Percentiles rank a stretch among this genome's conserved stretches.
Evolutionary conservation across 495 filamentous ascomycete genomes (phyloP).

Genomic region (Choiromyces venosus): DNA sequence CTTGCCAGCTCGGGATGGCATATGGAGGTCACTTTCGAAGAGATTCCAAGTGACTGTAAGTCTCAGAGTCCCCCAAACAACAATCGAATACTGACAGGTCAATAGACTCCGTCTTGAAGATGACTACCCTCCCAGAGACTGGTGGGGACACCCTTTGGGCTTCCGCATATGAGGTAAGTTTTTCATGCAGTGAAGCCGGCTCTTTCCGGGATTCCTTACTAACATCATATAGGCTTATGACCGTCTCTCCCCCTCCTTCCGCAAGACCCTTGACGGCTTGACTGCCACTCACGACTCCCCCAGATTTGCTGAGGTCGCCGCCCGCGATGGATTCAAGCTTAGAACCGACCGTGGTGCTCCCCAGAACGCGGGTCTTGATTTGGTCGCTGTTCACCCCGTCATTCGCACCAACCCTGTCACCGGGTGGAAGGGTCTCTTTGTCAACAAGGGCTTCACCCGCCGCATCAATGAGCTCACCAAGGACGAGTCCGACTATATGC

Average conservation of each 20-base stretch:
- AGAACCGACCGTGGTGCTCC: constrained; percentile 60
- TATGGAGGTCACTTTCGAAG: constrained; percentile 63
- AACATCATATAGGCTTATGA: constrained; percentile 54
- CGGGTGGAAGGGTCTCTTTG: constrained; percentile 68
- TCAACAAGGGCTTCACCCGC: constrained; percentile 57
- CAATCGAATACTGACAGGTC: not conserved
- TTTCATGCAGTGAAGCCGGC: not conserved
- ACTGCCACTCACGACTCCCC: constrained; percentile 63
- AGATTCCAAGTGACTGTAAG: constrained; percentile 26
- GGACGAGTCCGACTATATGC: constrained; percentile 58
- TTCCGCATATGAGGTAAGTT: constrained; percentile 57
- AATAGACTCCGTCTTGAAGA: constrained; percentile 56
- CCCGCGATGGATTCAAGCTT: constrained; percentile 53
- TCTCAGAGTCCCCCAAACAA: not conserved
- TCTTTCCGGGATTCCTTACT: not conserved
- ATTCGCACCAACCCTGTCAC: constrained; percentile 78
- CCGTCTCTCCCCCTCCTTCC: constrained; percentile 60
- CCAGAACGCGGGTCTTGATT: constrained; percentile 59
- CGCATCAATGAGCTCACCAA: constrained; percentile 62
- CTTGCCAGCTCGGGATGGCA: constrained; percentile 45
- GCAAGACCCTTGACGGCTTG: constrained; percentile 61
- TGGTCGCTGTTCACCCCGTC: constrained; percentile 63
- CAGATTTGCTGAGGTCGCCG: constrained; percentile 54
- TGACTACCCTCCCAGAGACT: constrained; percentile 60
- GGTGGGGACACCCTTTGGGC: constrained; percentile 64